Conservation (phyloP, 1,139 yeast species). For the Tardiomyces depauwii region DNA sequence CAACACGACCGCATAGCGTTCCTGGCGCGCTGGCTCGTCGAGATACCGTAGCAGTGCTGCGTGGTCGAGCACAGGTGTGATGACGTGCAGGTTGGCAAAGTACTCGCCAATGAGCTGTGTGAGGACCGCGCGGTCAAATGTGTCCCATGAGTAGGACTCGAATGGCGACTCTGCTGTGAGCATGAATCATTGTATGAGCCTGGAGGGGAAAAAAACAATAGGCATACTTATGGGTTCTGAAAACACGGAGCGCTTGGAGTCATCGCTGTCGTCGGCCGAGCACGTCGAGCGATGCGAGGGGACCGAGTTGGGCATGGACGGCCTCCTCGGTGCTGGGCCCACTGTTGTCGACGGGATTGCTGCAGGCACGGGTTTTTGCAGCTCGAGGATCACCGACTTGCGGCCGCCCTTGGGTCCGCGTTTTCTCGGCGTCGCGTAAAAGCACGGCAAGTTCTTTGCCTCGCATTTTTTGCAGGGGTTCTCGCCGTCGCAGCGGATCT, state of each 20-base stretch:
- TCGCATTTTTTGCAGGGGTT: constrained; percentile 10
- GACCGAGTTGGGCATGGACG: too few relatives aligned
- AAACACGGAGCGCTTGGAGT: too few relatives aligned
- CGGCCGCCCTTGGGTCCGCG: constrained; percentile 7
- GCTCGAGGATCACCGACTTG: constrained; percentile 9
- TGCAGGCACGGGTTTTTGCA: constrained; percentile 3
- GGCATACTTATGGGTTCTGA: too few relatives aligned
- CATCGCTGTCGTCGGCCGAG: too few relatives aligned
- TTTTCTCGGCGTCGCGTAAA: constrained; percentile 9
- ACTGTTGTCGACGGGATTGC: too few relatives aligned
- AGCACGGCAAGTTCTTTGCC: constrained; percentile 5
- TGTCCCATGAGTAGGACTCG: constrained; percentile 2
- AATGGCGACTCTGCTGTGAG: neutral
- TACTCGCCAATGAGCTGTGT: constrained; percentile 6
- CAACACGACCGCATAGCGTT: constrained; percentile 5
- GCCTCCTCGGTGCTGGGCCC: too few relatives aligned
- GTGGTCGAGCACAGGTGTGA: constrained; percentile 8
- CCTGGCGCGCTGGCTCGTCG: constrained; percentile 5
- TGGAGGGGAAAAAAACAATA: too few relatives aligned
- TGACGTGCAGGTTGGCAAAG: constrained; percentile 7
- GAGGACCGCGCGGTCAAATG: constrained; percentile 3
- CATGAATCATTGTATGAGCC: neutral
- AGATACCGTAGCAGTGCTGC: constrained; percentile 4
- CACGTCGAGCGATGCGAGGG: too few relatives aligned
- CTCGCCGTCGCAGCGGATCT: constrained; percentile 10